These are phyloP conservation scores for Ensete glaucum DNA, from an alignment of 176 grass and related monocot genomes.

Conservation along the genomic window DNA sequence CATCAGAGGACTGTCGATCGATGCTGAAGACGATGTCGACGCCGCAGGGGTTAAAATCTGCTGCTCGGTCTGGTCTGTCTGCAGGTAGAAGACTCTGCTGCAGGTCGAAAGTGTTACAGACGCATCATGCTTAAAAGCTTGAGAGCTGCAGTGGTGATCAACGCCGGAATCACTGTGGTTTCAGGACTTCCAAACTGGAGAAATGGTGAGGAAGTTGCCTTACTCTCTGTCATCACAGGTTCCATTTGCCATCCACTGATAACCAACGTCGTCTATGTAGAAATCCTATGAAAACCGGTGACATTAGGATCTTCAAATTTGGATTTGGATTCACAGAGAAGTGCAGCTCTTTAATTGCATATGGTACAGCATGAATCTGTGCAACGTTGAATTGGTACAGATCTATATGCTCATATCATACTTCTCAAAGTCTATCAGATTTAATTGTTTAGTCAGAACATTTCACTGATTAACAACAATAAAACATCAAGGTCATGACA, in stretches of 20 bases:
- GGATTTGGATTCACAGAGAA: not conserved
- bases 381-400: not conserved
- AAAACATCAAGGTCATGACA: too few relatives aligned
- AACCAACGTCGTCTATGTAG: too few relatives aligned
- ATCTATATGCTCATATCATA: not conserved
- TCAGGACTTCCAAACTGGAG: conserved; percentile 57
- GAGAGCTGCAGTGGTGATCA: not conserved
- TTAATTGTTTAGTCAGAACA: too few relatives aligned
- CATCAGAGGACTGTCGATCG: conserved; percentile 31
- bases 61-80: conserved; percentile 91
- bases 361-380: not conserved
- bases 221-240: conserved; percentile 40
- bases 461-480: too few relatives aligned
- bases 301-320: too few relatives aligned
- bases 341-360: not conserved
- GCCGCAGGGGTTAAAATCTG: conserved; percentile 42
- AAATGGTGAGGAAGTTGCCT: conserved; percentile 42
- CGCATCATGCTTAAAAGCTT: too few relatives aligned
- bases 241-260: conserved; percentile 71
- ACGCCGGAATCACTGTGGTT: not conserved
- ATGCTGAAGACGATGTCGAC: conserved; percentile 33
- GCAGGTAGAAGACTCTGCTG: conserved; percentile 30
- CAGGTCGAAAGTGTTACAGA: not conserved
- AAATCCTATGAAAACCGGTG: too few relatives aligned
- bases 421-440: too few relatives aligned